Evolutionary conservation across 805 yeast genomes (phyloP).

Genomic region (Saturnispora halmiae): DNA sequence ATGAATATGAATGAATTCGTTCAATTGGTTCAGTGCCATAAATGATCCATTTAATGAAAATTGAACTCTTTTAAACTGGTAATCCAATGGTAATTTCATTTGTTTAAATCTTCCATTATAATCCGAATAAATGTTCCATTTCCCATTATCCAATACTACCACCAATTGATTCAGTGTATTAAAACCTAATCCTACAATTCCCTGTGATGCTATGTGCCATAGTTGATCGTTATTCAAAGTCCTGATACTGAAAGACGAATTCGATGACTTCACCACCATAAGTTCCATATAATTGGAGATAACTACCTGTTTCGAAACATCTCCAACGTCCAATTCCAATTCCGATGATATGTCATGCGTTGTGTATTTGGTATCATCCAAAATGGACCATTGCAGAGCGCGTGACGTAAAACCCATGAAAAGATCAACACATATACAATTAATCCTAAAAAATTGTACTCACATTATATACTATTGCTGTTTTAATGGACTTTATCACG

Average conservation of each 20-base stretch:
- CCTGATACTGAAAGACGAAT: neutral
- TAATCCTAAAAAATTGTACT: neutral
- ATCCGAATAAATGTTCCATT: constrained; percentile 51
- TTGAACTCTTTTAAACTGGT: constrained; percentile 14
- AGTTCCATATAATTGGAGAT: neutral
- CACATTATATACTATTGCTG: neutral
- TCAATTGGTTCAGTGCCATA: constrained; percentile 33
- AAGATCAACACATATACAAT: neutral
- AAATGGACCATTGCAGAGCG: constrained; percentile 1
- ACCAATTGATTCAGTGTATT: constrained; percentile 28
- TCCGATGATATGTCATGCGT: constrained; percentile 13
- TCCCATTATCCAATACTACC: constrained; percentile 45
- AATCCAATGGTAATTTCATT: constrained; percentile 26
- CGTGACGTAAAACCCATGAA: neutral
- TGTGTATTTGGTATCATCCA: neutral
- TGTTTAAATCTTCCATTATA: constrained; percentile 61
- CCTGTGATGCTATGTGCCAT: neutral
- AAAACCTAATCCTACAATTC: neutral
- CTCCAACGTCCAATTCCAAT: neutral
- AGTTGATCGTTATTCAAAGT: neutral
- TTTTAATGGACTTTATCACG: constrained; percentile 34
- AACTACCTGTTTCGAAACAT: neutral
- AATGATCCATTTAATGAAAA: constrained; percentile 36
- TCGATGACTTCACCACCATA: constrained; percentile 24
- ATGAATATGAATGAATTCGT: constrained; percentile 33